Evolutionary conservation across 1,284 basidiomycete genomes (phyloP), one percentile per base, ranked within the genome.

Genomic region (Rhodotorula sp.): DNA sequence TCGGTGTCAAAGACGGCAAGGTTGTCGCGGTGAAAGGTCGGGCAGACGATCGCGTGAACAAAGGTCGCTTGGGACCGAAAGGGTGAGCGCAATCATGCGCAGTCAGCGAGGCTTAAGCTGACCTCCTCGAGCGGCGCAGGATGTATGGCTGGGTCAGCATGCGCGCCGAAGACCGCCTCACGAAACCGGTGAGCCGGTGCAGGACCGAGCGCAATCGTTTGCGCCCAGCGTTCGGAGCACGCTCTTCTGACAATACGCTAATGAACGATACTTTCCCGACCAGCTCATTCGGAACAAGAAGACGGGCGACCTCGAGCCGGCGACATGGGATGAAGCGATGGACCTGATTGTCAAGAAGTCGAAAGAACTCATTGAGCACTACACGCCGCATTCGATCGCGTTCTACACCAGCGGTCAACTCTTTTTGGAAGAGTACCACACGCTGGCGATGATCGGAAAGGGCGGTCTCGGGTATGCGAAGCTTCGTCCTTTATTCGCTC

Each of bases 351-450:
- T 66, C 52, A 34, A 56, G 43, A 66, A 66, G 52, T 48, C 52
- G 28, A 66, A 66, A 52, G 65, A 61, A 45, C 52, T 61, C 52
- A 49, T 55, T 52, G 59, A 66, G 45, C 50, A 66, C 28, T 66
- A 61, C 59, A 66, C 65, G 59, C 65, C 65, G 19, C 59, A 66
- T 31, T 61, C 65, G 16, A 66, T 66, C 45, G 59, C 65, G 8
- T 66, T 66, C 59, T 66, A 66, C 59, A 66, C 65, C 0, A 38
- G 26, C n/a, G 65, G 65, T 26, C 65, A 66, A 57, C 65, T 66
- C 23, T 56, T 61, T 26, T 45, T 61, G 26, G 65, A 66, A 28
- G 65, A 66, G 65, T 66, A 66, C 59, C 65, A 66, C 59, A 61
- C 65, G 26, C 65, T 66, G 19, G 65, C 65, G 3, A 60, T 66